Base-by-base conservation (phyloP, 768 basidiomycete genomes). In the Collybia sordida region DNA sequence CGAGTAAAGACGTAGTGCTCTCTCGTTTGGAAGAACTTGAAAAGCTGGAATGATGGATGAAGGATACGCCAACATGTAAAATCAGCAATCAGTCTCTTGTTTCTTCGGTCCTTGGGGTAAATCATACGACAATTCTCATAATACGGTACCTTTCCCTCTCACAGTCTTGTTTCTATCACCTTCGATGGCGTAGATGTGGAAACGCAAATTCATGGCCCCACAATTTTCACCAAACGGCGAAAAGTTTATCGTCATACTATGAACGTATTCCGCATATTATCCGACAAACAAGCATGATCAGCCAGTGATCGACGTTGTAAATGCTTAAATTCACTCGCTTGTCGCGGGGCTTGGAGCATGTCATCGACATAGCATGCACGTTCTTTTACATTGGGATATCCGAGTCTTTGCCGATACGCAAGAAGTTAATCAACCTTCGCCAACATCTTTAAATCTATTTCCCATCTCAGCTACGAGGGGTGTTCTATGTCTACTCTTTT, bases 1-100 rank as follows among this genome's bases (percentile, higher is more conserved):
- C 96, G 27, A 93, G 90, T 65, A 98, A 98, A 64, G 92, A 94
- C 47, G 96, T 98, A 23, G 95, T 98, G 2, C 71, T 98, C 38
- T 80, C 88, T 44, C 81, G 97, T 55, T 69, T 99, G 42, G 96
- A 97, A 59, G 88, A 89, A 62, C 72, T 98, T 53, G 97, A 98
- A 73, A 93, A 95, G 69, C 74, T 97, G 49, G 94, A 96, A 68
- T 96, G 17, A 56, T 40, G 22, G 12, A 35, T 12, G 17, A 22
- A 47, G 49, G 17, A 28, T 24, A 22, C 31, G 17, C n/a, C 44
- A 34, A 15, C 18, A 22, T 35, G 19, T 45, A 35, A 4, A 45
- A 34, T 14, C 31, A 7, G 42, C 17, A 3, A 31, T 11, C 31
- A 31, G 14, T 31, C 3, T 31, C 31, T 31, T 31, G 14, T 31